Base-by-base conservation (phyloP, 2,329 filamentous ascomycete species). In the Aspergillus sp. region DNA sequence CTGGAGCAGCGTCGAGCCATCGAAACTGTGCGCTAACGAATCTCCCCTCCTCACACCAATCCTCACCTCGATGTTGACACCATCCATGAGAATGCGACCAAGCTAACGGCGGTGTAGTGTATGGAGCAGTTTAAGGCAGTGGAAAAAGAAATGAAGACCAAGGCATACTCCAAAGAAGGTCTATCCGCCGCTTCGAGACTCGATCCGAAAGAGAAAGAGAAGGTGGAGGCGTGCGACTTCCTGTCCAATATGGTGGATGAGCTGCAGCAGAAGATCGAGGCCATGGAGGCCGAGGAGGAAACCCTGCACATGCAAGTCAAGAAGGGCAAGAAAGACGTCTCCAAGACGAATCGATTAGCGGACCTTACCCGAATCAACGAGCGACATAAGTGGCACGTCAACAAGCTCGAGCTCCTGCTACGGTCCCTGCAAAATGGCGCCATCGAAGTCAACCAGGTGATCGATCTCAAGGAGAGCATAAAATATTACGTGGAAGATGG, bases 121-220 rank as follows among this genome's bases (percentile, higher is more conserved):
- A 99, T 99, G 95, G 95, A 99, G 80, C 92, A 92, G 72, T 99
- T 99, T 86, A 99, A 99, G 82, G 94, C 93, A n/a, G 95, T 99
- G 55, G 95, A 99, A 79, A 99, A 99, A 83, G 95, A 96, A 72
- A 98, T 99, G 95, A 99, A 99, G 84, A 99, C 95, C 58, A 99
- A 99, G 78, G 95, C 95, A 62, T 99, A 96, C 80, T 98, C 95
- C 63, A 98, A 99, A 82, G 95, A 98, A 79, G 95, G 95, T 49
- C 81, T 99, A 65, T 95, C 91, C 64, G 91, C 94, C 55, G 92
- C 92, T 26, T 89, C 92, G 54, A 96, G 96, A 78, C 85, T 98
- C 65, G 95, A 99, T 79, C 95, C 95, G n/a, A 96, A 93, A 75
- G 95, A 98, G 77, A 92, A 96, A 76, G 94, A 96, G 75, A 96